Conservation (phyloP, 2,329 filamentous ascomycete species). For the Trichoderma afroharzianum region DNA sequence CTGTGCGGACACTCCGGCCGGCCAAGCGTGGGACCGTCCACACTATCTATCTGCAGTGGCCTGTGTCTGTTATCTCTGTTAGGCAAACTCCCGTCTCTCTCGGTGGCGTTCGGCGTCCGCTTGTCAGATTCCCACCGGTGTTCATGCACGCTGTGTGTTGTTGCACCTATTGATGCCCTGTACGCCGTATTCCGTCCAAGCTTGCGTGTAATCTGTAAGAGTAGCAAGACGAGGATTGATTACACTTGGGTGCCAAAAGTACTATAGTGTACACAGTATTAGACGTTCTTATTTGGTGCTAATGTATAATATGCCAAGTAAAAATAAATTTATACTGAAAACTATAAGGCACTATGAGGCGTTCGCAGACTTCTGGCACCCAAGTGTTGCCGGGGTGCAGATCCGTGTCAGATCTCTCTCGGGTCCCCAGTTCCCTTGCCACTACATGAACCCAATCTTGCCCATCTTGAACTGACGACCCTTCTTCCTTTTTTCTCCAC, state of each 20-base stretch:
- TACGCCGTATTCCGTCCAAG: not conserved
- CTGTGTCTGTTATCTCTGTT: constrained; percentile 4
- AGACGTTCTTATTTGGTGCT: too few relatives aligned
- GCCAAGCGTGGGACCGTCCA: not conserved
- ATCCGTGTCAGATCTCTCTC: not conserved
- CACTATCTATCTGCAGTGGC: not conserved
- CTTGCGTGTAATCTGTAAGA: not conserved
- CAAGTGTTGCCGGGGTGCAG: not conserved
- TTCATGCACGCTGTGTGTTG: not conserved
- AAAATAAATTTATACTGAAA: too few relatives aligned
- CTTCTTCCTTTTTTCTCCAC: not conserved
- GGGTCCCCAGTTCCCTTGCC: not conserved
- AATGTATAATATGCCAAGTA: too few relatives aligned
- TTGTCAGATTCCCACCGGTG: not conserved
- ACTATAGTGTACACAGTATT: too few relatives aligned
- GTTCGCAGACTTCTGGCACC: too few relatives aligned
- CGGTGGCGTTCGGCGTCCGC: not conserved
- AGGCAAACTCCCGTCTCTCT: not conserved
- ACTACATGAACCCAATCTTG: not conserved
- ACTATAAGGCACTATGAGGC: too few relatives aligned
- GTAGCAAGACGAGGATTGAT: not conserved
- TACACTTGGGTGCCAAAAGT: not conserved
- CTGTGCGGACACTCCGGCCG: not conserved
- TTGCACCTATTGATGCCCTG: not conserved
- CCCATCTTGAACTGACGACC: not conserved